Percentiles rank a stretch among this genome's conserved stretches.
phyloP scores from a whole-genome alignment of 73 alveolate genomes.

The Diophrys sp. region DNA sequence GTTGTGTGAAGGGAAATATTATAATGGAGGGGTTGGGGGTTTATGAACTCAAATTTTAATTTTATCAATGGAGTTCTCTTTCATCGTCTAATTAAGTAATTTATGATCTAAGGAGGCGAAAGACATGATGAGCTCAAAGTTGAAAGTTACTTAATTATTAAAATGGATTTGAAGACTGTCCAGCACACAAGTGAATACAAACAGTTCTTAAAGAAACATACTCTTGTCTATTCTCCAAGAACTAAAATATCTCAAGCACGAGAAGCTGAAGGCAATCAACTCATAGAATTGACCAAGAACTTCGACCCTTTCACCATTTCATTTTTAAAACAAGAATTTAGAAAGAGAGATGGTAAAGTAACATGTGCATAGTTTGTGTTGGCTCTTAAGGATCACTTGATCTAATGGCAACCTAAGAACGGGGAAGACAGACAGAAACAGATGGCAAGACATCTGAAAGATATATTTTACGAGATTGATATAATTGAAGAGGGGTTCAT shows the following conservation, averaged over 20 bases:
- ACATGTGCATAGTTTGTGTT: constrained; percentile 45
- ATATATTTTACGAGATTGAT: constrained; percentile 70
- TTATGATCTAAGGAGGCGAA: constrained; percentile 91
- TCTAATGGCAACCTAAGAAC: constrained; percentile 68
- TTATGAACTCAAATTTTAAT: too few species aligned
- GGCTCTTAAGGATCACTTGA: constrained; percentile 69
- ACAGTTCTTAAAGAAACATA: constrained; percentile 30
- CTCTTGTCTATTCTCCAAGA: constrained; percentile 41
- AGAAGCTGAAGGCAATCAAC: constrained; percentile 50
- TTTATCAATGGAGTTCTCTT: constrained; percentile 66
- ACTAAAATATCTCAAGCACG: constrained; percentile 17
- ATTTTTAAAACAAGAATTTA: constrained; percentile 70
- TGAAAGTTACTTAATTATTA: too few species aligned
- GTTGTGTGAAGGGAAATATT: constrained; percentile 79
- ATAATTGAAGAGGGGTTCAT: constrained; percentile 67
- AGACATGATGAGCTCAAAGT: constrained; percentile 83
- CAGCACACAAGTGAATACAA: constrained; percentile 18
- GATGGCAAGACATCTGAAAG: constrained; percentile 46
- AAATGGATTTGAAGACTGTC: too few species aligned
- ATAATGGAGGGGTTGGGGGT: too few species aligned
- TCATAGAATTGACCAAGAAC: constrained; percentile 68
- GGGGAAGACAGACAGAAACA: constrained; percentile 67
- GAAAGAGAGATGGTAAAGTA: constrained; percentile 9
- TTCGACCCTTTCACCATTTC: constrained; percentile 83
- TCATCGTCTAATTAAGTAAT: constrained; percentile 79